Evolutionary conservation across 345 rosid genomes (phyloP).

Genomic region (Citrus sp.): DNA sequence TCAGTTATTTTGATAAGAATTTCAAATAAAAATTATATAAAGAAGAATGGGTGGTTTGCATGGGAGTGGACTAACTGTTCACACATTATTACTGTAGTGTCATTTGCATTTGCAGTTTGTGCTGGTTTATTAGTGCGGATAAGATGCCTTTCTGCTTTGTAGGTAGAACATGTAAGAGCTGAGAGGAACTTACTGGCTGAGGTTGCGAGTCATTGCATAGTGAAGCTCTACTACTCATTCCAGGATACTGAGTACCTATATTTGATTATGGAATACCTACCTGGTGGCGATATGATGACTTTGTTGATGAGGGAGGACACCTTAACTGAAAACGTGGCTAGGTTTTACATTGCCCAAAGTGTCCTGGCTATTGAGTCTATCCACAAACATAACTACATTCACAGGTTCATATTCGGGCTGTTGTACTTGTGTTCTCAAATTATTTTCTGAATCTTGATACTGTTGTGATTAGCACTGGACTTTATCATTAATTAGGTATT

Average conservation of each 20-base stretch:
- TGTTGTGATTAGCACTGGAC: neutral
- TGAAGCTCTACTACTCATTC: constrained; percentile 92
- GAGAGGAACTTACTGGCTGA: constrained; percentile 96
- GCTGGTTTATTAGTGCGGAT: constrained; percentile 7
- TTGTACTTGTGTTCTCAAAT: constrained; percentile 1
- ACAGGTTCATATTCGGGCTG: constrained; percentile 56
- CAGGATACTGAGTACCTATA: constrained; percentile 91
- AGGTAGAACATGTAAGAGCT: constrained; percentile 99
- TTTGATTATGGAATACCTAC: constrained; percentile 95
- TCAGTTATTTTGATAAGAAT: neutral
- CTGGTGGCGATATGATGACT: constrained; percentile 99
- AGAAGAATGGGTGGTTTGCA: neutral
- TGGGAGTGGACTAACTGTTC: neutral
- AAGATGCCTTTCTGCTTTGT: constrained; percentile 14
- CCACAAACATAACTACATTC: constrained; percentile 88
- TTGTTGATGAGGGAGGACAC: constrained; percentile 92
- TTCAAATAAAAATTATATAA: neutral
- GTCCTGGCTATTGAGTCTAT: constrained; percentile 93
- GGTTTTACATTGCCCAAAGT: constrained; percentile 92
- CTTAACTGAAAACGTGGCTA: constrained; percentile 76
- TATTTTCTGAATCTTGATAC: constrained; percentile 9
- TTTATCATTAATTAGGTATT: constrained; percentile 3
- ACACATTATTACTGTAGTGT: neutral
- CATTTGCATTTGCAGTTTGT: neutral
- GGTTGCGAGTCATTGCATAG: constrained; percentile 95